phyloP scores from a whole-genome alignment of 371 early-diverging fungal genomes.

The Massospora cicadina region DNA sequence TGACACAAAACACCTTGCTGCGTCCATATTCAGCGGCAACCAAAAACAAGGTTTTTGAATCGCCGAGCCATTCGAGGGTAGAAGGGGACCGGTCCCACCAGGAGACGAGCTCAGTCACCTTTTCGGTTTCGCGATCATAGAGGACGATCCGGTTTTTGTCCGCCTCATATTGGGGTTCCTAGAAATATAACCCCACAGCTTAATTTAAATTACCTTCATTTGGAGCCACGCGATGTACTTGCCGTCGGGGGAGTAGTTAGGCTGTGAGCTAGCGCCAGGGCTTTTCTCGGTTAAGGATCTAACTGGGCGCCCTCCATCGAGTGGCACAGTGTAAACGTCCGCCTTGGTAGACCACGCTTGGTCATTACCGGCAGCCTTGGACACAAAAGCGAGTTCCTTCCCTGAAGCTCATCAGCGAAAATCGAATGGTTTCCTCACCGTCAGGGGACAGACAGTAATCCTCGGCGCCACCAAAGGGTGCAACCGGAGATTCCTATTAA shows the following conservation, averaged over 20 bases:
- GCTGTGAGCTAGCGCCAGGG: conserved; percentile 40
- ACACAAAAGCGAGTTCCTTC: conserved; percentile 40
- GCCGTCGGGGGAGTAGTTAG: conserved; percentile 43
- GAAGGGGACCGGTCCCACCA: conserved; percentile 49
- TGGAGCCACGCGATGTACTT: conserved; percentile 45
- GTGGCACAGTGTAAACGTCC: conserved; percentile 42
- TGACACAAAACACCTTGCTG: conserved; percentile 29
- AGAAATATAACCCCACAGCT: not conserved
- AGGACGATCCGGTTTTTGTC: conserved; percentile 53
- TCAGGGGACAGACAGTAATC: conserved; percentile 43
- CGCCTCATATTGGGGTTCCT: conserved; percentile 46
- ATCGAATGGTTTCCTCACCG: conserved; percentile 15
- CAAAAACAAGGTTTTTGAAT: conserved; percentile 26
- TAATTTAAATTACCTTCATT: conserved; percentile 24
- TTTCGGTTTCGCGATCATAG: conserved; percentile 11
- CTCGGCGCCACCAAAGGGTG: conserved; percentile 36
- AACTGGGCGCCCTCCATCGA: conserved; percentile 23
- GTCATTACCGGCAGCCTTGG: conserved; percentile 37
- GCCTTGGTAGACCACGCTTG: conserved; percentile 64
- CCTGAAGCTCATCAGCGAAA: not conserved
- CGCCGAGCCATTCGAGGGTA: conserved; percentile 30
- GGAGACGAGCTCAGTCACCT: conserved; percentile 24
- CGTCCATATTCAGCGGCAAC: conserved; percentile 41
- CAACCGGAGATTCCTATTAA: conserved; percentile 25
- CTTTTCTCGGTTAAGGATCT: conserved; percentile 31